phyloP scores from a whole-genome alignment of 2,329 filamentous ascomycete genomes.

The Trichophyton benhamiae region DNA sequence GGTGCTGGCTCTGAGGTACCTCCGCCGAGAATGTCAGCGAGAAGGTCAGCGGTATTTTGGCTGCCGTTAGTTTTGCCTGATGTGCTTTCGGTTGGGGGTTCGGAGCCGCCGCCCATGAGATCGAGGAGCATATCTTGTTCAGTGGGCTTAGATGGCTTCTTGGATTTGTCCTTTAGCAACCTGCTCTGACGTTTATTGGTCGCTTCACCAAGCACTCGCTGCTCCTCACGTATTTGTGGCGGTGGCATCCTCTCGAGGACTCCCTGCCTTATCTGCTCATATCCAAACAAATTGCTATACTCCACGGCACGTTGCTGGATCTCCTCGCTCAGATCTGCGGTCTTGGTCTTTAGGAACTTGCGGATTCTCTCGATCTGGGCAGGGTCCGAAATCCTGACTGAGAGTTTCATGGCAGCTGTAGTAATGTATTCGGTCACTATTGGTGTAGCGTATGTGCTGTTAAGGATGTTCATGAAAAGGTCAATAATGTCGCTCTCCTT shows the following conservation, averaged over 20 bases:
- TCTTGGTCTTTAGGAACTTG: conserved; percentile 61
- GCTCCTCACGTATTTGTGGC: conserved; percentile 92
- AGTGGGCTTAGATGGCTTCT: conserved; percentile 63
- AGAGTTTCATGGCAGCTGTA: conserved; percentile 88
- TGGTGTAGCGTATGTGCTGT: conserved; percentile 87
- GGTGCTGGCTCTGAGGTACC: conserved; percentile 34
- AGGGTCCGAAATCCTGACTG: conserved; percentile 69
- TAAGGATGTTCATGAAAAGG: conserved; percentile 80
- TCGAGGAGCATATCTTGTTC: conserved; percentile 88
- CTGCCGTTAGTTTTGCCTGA: conserved; percentile 45
- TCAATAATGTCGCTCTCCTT: conserved; percentile 85
- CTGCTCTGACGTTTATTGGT: conserved; percentile 52
- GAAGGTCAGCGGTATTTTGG: conserved; percentile 68
- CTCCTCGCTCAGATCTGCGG: conserved; percentile 83
- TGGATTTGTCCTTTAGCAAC: conserved; percentile 59
- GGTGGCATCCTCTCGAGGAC: conserved; percentile 97
- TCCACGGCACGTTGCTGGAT: conserved; percentile 93
- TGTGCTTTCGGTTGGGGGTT: conserved; percentile 47
- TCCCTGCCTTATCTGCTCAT: conserved; percentile 73
- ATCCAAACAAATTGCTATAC: conserved; percentile 86
- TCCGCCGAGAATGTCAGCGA: conserved; percentile 83
- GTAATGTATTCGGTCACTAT: conserved; percentile 91
- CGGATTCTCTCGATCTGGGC: conserved; percentile 79
- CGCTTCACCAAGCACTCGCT: conserved; percentile 75
- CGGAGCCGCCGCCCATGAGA: conserved; percentile 69